Base-by-base conservation (phyloP, 1,139 yeast species). In the Taphrina communis region DNA sequence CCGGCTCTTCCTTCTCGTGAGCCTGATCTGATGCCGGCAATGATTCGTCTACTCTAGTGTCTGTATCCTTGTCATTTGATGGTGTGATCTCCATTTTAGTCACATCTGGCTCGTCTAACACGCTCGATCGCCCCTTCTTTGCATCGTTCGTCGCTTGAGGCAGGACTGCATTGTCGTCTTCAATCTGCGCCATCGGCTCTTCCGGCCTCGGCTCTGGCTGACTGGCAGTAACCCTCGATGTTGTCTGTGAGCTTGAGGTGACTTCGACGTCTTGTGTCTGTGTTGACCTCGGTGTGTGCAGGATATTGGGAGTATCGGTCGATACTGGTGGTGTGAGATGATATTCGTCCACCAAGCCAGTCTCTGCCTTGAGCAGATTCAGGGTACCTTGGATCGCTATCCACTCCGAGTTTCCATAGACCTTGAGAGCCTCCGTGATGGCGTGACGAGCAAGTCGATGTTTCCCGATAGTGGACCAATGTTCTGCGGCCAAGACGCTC, bases 401-500 rank as follows among this genome's bases (percentile, higher is more conserved):
- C 67, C 67, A 63, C 25, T 41, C 48, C 8, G 61, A 21, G 46
- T 53, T 25, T 14, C 67, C 67, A 36, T 63, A 63, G 41, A 63
- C 67, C 31, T 17, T 21, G 51, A 63, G 48, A 1, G 67, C 67
- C 8, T 11, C 55, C 38, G 44, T 35, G 44, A 63, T 31, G 17
- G 67, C 60, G 12, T 31, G 41, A 11, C 67, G 52, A 8, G 67
- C 67, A 35, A 63, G 25, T 12, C 67, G 31, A 25, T 63, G 59
- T 38, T 63, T 63, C 19, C 69, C 67, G 56, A 69, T 55, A 4
- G 58, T 53, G 38, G 65, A 60, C 92, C 97, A 88, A 75, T 89
- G 90, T 70, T 85, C 85, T 5, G 93, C 88, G 0, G 97, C 88
- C 36, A 93, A 78, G 21, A 92, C 77, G 74, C 85, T 83, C 93